phyloP scores from a whole-genome alignment of 441 rosid genomes.

The Adansonia grandidieri region DNA sequence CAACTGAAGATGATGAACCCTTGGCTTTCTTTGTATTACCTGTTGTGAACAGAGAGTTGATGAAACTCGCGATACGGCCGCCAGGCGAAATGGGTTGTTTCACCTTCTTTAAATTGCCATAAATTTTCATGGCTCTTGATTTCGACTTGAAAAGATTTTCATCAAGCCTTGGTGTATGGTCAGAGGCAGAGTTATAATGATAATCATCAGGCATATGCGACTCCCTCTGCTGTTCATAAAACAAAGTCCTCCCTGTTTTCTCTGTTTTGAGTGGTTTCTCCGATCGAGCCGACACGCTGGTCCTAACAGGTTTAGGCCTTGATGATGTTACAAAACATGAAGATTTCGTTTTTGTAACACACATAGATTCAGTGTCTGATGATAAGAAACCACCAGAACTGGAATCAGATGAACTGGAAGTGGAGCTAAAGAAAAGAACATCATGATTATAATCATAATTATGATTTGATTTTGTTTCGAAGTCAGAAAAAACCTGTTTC shows the following conservation, averaged over 20 bases:
- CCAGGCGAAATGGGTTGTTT: constrained; percentile 92
- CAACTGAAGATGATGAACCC: constrained; percentile 34
- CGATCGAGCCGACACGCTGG: constrained; percentile 26
- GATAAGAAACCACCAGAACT: constrained; percentile 73
- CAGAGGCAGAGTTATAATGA: constrained; percentile 39
- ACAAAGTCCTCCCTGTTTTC: constrained; percentile 32
- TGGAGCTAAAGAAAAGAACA: constrained; percentile 56
- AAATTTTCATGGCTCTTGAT: constrained; percentile 64
- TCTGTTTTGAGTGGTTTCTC: constrained; percentile 23
- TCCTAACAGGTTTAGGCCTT: constrained; percentile 60
- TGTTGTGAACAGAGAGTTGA: constrained; percentile 71
- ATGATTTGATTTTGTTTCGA: constrained; percentile 32
- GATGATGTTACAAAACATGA: constrained; percentile 44
- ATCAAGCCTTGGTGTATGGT: constrained; percentile 41
- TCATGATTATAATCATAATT: constrained; percentile 46
- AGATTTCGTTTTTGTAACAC: constrained; percentile 40
- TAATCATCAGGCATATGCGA: constrained; percentile 41
- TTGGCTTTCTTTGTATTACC: constrained; percentile 57
- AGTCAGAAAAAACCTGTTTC: constrained; percentile 26
- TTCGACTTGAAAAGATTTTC: constrained; percentile 51
- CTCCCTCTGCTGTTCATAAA: constrained; percentile 42
- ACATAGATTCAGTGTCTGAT: constrained; percentile 67
- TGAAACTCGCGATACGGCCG: constrained; percentile 70
- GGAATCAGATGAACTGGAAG: constrained; percentile 71
- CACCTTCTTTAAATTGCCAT: constrained; percentile 61